Evolutionary conservation across 2,329 filamentous ascomycete genomes (phyloP).

Genomic region (Diatrype stigma): DNA sequence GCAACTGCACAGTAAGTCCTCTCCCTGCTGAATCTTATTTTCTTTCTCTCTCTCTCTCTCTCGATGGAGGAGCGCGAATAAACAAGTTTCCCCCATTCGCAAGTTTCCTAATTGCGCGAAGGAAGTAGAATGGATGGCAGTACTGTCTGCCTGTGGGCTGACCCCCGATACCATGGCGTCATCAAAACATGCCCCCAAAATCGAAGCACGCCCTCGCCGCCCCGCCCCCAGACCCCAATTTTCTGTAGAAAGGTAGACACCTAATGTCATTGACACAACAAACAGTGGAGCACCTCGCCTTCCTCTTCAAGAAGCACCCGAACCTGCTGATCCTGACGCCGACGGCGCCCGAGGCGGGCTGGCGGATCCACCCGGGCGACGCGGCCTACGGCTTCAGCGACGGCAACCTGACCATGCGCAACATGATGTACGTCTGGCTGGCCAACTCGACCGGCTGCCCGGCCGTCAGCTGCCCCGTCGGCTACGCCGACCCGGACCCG

Average conservation of each 20-base stretch:
- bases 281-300: slow-evolving; percentile 26
- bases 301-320: slow-evolving; percentile 60
- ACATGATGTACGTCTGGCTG: slow-evolving; percentile 82
- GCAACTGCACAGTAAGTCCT: slow-evolving; percentile 52
- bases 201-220: too few relatives aligned
- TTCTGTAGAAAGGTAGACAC: too few relatives aligned
- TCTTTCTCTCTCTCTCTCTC: too few relatives aligned
- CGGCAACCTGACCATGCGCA: slow-evolving; percentile 66
- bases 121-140: too few relatives aligned
- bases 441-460: slow-evolving; percentile 80
- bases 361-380: slow-evolving; percentile 58
- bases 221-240: too few relatives aligned
- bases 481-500: slow-evolving; percentile 58
- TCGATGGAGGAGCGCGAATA: too few relatives aligned
- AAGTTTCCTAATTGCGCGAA: too few relatives aligned
- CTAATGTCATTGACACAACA: too few relatives aligned
- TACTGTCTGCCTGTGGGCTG: too few relatives aligned
- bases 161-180: too few relatives aligned
- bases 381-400: slow-evolving; percentile 70
- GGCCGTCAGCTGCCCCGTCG: slow-evolving; percentile 69
- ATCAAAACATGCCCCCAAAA: too few relatives aligned
- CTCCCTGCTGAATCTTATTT: not conserved
- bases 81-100: slow-evolving; percentile 54
- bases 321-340: slow-evolving; percentile 77
- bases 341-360: slow-evolving; percentile 71